Evolutionary conservation across 768 basidiomycete genomes (phyloP), one percentile per base, ranked within the genome.

Genomic region (Suillus lakei): DNA sequence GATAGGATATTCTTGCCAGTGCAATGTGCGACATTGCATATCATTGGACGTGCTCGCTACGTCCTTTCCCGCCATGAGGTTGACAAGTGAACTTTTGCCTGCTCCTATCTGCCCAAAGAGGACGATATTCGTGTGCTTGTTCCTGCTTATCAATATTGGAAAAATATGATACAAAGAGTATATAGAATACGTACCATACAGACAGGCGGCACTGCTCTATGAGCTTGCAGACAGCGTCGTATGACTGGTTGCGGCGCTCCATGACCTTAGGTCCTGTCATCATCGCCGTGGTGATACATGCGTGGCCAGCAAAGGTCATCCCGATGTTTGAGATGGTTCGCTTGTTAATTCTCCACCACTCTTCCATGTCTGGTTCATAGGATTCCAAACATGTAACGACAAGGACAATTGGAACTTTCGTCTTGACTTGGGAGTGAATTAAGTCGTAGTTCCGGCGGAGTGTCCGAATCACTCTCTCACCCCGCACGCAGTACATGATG

Each of bases 221-320:
- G 67, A 84, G 76, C 67, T 83, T 83, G 65, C 83, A 66, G 51
- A 83, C 64, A 0, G 80, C 79, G 61, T 80, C 80, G 65, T 84
- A 76, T 65, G 63, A 73, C 70, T 58, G 58, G 60, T 38, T 66
- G 53, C 6, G 69, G 67, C 28, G 28, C 28, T 51, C 15, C 50
- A 39, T 64, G 53, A 51, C 21, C 59, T 43, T 66, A 62, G 16
- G 71, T 71, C 16, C 32, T 46, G 43, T n/a, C n/a, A n/a, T n/a
- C n/a, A n/a, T n/a, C n/a, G 26, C 39, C 0, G 44, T 23, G n/a
- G 44, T 46, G n/a, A 46, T 9, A 23, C 44, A 46, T 5, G 44
- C 44, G n/a, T 46, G 44, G 44, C 44, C 44, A 23, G 44, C n/a
- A 12, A 46, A 46, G 1, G 44, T 23, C n/a, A 46, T 46, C 12